Base-by-base conservation (phyloP, 345 rosid genomes). In the Gossypium australe region DNA sequence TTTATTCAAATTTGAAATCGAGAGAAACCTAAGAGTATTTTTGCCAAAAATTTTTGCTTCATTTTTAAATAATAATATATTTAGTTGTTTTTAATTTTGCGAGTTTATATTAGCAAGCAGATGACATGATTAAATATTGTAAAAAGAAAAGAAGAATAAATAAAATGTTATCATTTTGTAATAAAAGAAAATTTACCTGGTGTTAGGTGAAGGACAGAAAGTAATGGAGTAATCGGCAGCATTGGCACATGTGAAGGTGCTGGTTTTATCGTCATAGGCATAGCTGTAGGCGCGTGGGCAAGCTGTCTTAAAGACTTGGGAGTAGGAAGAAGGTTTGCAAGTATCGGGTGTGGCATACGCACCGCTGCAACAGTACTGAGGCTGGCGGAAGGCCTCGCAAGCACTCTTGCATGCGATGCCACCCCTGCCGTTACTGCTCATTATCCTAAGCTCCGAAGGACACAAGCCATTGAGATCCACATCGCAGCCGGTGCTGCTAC, bases 221-320 rank as follows among this genome's bases (percentile, higher is more conserved):
- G 99, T 89, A 81, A 93, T 81, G 6, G 82, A 76, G 84, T 93
- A 95, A 61, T 93, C 87, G 2, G 97, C 85, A 29, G 94, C 85
- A 29, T 20, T 86, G 13, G 90, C 87, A 76, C 99, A 95, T 8
- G 98, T 95, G 88, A 95, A 95, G 79, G 99, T 95, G 72, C 99
- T 93, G 22, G 86, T 85, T 81, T 84, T 83, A 63, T 95, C 99
- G 77, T 95, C 99, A 69, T 93, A 95, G 5, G 99, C 99, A 63
- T 95, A 95, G 89, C 99, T 95, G 84, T 93, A 95, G 14, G 98
- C 99, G 70, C 73, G 83, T 34, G 98, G 99, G 27, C 99, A 95
- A 8, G 92, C 94, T 62, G 25, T 86, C 84, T 93, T 95, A 75
- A 95, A 95, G 2, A 79, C 72, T 82, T 72, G 71, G 13, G 99